phyloP scores from a whole-genome alignment of 75 land plant species.

The Cupressus sempervirens region DNA sequence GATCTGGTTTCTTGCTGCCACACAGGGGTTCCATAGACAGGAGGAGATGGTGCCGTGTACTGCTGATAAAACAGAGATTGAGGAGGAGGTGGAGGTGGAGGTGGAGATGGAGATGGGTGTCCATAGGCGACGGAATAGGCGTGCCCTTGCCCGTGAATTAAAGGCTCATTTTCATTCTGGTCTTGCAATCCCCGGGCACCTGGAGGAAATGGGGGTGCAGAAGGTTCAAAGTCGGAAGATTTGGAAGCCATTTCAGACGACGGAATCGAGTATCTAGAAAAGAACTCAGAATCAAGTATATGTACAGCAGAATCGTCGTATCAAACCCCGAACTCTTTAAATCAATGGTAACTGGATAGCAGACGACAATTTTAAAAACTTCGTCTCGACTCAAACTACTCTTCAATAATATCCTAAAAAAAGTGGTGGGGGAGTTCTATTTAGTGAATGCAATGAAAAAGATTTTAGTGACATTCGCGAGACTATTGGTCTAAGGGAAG shows the following conservation, averaged over 20 bases:
- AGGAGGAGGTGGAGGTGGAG: background rate
- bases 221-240: background rate
- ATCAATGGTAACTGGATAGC: too few relatives aligned
- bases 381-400: too few relatives aligned
- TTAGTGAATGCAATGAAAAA: too few relatives aligned
- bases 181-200: background rate
- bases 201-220: conserved; percentile 4
- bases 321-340: too few relatives aligned
- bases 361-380: too few relatives aligned
- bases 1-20: background rate
- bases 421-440: too few relatives aligned
- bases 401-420: too few relatives aligned
- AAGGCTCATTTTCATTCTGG: background rate
- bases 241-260: background rate
- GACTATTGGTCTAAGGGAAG: too few relatives aligned
- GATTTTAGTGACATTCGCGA: too few relatives aligned
- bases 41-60: background rate
- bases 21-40: conserved; percentile 3
- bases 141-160: background rate
- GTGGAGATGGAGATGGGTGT: background rate
- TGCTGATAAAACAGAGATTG: background rate
- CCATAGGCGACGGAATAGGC: background rate
- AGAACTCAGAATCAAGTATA: too few relatives aligned
- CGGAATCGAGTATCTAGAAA: too few relatives aligned
- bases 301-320: too few relatives aligned